phyloP scores from a whole-genome alignment of 2,329 filamentous ascomycete species.

The Diatrype stigma region DNA sequence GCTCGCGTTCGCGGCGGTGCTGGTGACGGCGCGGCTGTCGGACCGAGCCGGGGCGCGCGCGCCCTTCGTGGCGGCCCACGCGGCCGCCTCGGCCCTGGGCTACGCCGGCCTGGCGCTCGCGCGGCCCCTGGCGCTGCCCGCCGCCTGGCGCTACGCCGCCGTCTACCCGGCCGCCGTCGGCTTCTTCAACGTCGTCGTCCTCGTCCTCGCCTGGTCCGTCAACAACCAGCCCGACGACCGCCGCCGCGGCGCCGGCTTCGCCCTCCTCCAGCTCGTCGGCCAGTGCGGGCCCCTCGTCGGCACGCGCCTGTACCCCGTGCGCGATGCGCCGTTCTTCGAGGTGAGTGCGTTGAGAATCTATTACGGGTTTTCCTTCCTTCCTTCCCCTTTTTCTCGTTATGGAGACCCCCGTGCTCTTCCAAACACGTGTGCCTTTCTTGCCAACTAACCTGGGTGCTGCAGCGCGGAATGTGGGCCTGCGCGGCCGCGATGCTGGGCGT shows the following conservation, averaged over 20 bases:
- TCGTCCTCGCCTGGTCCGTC: slow-evolving; percentile 83
- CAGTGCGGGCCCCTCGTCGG: slow-evolving; percentile 74
- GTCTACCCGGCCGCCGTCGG: slow-evolving; percentile 76
- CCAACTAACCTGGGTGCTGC: no score
- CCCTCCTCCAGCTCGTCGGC: slow-evolving; percentile 75
- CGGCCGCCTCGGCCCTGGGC: slow-evolving; percentile 60
- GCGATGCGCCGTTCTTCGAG: slow-evolving; percentile 58
- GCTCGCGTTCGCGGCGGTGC: slow-evolving; percentile 65
- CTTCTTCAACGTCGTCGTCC: slow-evolving; percentile 79
- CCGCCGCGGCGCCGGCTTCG: slow-evolving; percentile 71
- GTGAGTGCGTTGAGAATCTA: slow-evolving; percentile 59
- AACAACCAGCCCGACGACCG: slow-evolving; percentile 74
- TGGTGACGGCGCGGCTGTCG: slow-evolving; percentile 68
- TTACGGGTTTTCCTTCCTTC: no score
- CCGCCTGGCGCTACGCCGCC: slow-evolving; percentile 62
- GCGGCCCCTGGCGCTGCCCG: slow-evolving; percentile 38
- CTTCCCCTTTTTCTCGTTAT: slow-evolving; percentile 33
- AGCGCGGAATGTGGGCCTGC: no score
- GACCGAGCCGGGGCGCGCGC: slow-evolving; percentile 62
- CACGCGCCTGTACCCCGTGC: slow-evolving; percentile 59
- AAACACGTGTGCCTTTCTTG: no score
- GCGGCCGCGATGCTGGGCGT: no score
- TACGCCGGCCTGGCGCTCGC: slow-evolving; percentile 59
- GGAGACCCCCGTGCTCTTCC: no score
- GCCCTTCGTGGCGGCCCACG: slow-evolving; percentile 63